These are phyloP conservation scores for Suzukiozyma palmioleophila DNA, from an alignment of 1,139 yeast species.

Conservation along the genomic window DNA sequence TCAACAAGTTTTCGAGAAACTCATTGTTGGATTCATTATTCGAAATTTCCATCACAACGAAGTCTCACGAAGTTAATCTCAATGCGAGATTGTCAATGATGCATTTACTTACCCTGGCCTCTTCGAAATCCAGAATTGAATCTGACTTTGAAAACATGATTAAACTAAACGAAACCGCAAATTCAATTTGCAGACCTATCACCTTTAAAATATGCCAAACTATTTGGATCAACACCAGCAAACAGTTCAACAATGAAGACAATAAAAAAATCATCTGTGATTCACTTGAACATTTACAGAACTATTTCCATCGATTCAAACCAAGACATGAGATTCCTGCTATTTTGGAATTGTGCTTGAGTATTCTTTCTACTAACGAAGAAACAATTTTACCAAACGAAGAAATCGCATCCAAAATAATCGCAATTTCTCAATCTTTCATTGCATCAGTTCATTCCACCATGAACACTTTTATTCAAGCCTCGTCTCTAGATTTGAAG, in stretches of 20 bases:
- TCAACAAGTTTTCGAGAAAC: slow-evolving; percentile 37
- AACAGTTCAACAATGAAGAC: slow-evolving; percentile 20
- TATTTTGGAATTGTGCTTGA: slow-evolving; percentile 15
- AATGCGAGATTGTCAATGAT: slow-evolving; percentile 14
- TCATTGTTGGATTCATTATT: slow-evolving; percentile 31
- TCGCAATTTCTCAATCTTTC: neutral
- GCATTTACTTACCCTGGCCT: slow-evolving; percentile 43
- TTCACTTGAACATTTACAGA: slow-evolving; percentile 11
- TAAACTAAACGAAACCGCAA: slow-evolving; percentile 15
- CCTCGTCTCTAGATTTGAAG: neutral
- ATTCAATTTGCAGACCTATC: slow-evolving; percentile 11
- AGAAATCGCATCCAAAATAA: neutral
- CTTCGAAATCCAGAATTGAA: slow-evolving; percentile 50
- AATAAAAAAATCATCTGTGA: slow-evolving; percentile 11
- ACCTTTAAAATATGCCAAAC: slow-evolving; percentile 17
- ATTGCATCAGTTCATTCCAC: neutral
- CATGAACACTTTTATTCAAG: neutral
- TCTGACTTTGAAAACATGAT: slow-evolving; percentile 26
- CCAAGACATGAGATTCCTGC: slow-evolving; percentile 6
- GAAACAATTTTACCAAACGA: slow-evolving; percentile 3
- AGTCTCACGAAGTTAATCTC: slow-evolving; percentile 9
- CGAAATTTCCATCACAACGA: slow-evolving; percentile 8
- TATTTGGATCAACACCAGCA: slow-evolving; percentile 28
- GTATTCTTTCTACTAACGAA: slow-evolving; percentile 11
- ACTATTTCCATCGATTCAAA: slow-evolving; percentile 3